These are phyloP conservation scores for Multifurca ochricompacta DNA, from an alignment of 768 basidiomycete species.

Conservation along the genomic window DNA sequence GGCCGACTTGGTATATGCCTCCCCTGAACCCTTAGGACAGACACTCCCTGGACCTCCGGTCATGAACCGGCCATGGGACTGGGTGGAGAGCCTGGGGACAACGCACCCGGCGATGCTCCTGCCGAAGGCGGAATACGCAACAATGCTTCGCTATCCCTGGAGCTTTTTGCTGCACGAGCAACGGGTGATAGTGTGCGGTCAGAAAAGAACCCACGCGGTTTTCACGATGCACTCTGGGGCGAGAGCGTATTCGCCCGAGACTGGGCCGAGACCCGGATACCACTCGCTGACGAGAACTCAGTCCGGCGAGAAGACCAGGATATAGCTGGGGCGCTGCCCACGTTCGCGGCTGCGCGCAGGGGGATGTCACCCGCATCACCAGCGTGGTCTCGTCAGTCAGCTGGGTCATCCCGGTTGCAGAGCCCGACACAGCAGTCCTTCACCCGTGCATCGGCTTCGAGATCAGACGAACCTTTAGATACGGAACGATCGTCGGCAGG, in stretches of 20 bases:
- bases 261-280: conserved; percentile 65
- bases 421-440: conserved; percentile 39
- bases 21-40: conserved; percentile 47
- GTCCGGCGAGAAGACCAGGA: conserved; percentile 27
- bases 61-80: conserved; percentile 78
- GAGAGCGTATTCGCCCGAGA: conserved; percentile 67
- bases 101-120: conserved; percentile 34
- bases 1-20: conserved; percentile 48
- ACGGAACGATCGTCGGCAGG: conserved; percentile 29
- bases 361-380: conserved; percentile 45
- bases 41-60: conserved; percentile 45
- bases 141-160: conserved; percentile 61
- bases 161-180: conserved; percentile 55
- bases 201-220: conserved; percentile 34
- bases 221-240: conserved; percentile 55
- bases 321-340: conserved; percentile 25
- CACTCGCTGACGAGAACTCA: conserved; percentile 31
- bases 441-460: conserved; percentile 29
- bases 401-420: conserved; percentile 30
- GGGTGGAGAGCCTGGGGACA: conserved; percentile 75
- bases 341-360: conserved; percentile 32
- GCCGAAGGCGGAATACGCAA: conserved; percentile 43
- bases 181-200: conserved; percentile 44
- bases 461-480: conserved; percentile 32
- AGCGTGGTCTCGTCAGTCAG: conserved; percentile 32